Evolutionary conservation across 2,329 filamentous ascomycete genomes (phyloP).

Genomic region (Fusarium subglutinans): DNA sequence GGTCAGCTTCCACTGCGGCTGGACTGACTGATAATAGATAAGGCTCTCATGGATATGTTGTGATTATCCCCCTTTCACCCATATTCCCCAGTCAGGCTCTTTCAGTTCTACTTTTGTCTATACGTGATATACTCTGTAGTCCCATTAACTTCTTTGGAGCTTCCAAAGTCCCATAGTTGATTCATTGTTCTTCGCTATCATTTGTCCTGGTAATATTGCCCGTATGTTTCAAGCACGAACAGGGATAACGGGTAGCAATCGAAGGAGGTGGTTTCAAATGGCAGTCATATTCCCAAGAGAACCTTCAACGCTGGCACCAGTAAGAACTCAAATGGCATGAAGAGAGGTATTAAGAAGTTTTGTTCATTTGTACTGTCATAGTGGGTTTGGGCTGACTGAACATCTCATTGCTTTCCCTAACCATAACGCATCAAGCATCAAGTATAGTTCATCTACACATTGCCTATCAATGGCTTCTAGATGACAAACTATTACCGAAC

Average conservation of each 20-base stretch:
- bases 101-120: background rate
- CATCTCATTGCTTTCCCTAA: conserved; percentile 12
- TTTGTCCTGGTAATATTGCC: background rate
- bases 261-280: background rate
- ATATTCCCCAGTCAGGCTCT: background rate
- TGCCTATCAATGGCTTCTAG: conserved; percentile 12
- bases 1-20: background rate
- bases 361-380: conserved; percentile 4
- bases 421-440: conserved; percentile 29
- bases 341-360: background rate
- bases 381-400: conserved; percentile 2
- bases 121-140: background rate
- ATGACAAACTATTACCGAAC: conserved; percentile 27
- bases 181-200: background rate
- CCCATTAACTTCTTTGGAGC: background rate
- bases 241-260: background rate
- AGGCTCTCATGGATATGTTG: background rate
- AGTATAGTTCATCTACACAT: conserved; percentile 22
- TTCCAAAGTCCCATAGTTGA: background rate
- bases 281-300: background rate
- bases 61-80: background rate
- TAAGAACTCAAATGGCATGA: background rate
- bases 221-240: background rate
- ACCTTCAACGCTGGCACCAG: no score
- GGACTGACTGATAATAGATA: background rate